Evolutionary conservation across 768 basidiomycete genomes (phyloP), one percentile per base, ranked within the genome.

Genomic region (Leucocoprinus sp.): DNA sequence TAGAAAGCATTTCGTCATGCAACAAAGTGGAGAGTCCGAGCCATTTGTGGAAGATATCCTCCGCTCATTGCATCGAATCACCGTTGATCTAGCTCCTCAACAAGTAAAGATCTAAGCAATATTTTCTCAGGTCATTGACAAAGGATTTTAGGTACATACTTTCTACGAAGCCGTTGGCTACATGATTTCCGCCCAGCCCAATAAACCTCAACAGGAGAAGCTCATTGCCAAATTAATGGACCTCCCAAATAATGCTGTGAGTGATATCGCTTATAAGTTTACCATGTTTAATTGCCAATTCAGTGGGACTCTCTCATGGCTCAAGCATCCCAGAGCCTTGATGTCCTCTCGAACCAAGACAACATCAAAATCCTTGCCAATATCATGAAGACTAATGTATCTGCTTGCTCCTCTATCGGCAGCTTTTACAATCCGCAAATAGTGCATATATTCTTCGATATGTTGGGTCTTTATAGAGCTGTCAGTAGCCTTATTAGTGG

Each of bases 91-190:
- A 8, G 86, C 87, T 1, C 91, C 95, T 29, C 89, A 88, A 58
- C 95, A 99, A 68, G 73, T 71, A 42, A 28, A 55, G 49, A 54
- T n/a, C 41, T 50, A 38, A 23, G 21, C 2, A 29, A 23, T 38
- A 48, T 14, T 18, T 27, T 41, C 18, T n/a, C n/a, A 41, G 24
- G 4, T 11, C 24, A 24, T 14, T 41, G 24, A 24, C 12, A 4
- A 7, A 26, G 5, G 4, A 15, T 1, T 15, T 19, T 22, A 74
- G 72, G 92, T 96, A 23, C 95, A 99, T 62, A 97, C 95, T 0
- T 98, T 97, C 71, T 98, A 98, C 56, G 95, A 98, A 66, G 96
- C 96, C 5, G 88, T 98, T 38, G 96, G 96, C 3, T 92, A 97
- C 71, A 98, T 98, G 96, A 96, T 99, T 56, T 92, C 93, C 17